Conservation (phyloP, 768 basidiomycete species). For the Dentipellis sp. region DNA sequence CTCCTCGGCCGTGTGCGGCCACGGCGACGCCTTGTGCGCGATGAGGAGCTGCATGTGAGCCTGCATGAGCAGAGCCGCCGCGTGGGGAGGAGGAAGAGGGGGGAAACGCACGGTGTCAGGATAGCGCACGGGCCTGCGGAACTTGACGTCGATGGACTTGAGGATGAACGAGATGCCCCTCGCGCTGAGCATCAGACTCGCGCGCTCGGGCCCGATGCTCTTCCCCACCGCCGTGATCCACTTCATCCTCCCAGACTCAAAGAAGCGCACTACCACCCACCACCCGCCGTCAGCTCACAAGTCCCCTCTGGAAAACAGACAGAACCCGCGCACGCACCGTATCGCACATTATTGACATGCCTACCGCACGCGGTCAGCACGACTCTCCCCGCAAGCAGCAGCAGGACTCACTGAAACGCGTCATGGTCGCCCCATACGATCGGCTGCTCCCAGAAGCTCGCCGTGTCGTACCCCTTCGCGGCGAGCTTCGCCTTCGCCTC, state of each 20-base stretch:
- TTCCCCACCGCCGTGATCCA: slow-evolving; percentile 54
- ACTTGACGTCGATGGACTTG: slow-evolving; percentile 60
- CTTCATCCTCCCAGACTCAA: slow-evolving; percentile 65
- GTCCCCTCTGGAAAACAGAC: not conserved
- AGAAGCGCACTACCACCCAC: slow-evolving; percentile 42
- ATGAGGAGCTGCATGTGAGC: slow-evolving; percentile 41
- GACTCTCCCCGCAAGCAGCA: no score
- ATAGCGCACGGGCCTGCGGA: slow-evolving; percentile 61
- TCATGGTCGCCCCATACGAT: slow-evolving; percentile 81
- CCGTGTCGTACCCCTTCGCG: slow-evolving; percentile 45
- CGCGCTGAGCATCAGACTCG: slow-evolving; percentile 48
- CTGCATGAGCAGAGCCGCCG: not conserved
- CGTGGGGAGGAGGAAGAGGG: not conserved
- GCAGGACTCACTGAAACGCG: slow-evolving; percentile 53
- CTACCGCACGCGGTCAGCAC: slow-evolving; percentile 23
- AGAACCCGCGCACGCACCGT: slow-evolving; percentile 30
- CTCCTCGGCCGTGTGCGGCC: slow-evolving; percentile 11
- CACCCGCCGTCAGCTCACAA: not conserved
- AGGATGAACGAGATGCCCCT: slow-evolving; percentile 66
- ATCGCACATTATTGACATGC: slow-evolving; percentile 73
- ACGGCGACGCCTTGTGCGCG: slow-evolving; percentile 42
- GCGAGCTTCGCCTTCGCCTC: slow-evolving; percentile 35
- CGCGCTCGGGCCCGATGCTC: slow-evolving; percentile 44
- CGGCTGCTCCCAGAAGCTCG: slow-evolving; percentile 68
- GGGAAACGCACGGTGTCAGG: slow-evolving; percentile 52